Evolutionary conservation across 179 eudicot genomes (phyloP).

Genomic region (Carnegiea gigantea): DNA sequence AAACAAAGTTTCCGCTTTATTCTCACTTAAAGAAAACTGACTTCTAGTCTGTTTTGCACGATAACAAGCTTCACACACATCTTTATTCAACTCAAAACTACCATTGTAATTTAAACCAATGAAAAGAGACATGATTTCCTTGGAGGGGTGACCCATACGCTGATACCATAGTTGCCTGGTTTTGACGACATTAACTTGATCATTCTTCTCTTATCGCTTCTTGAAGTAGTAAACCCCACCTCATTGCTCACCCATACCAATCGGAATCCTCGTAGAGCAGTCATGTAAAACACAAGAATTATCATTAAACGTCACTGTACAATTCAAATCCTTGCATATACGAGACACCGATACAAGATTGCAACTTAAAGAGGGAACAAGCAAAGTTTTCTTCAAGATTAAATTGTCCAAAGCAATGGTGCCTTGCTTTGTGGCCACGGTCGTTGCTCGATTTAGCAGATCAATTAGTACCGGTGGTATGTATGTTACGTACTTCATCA

Average conservation of each 20-base stretch:
- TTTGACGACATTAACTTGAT: not conserved
- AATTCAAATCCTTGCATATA: not conserved
- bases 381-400: not conserved
- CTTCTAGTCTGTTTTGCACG: not conserved
- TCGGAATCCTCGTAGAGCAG: not conserved
- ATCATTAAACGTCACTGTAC: not conserved
- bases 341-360: not conserved
- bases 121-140: not conserved
- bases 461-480: not conserved
- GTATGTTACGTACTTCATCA: not conserved
- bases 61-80: not conserved
- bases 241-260: not conserved
- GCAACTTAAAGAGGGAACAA: not conserved
- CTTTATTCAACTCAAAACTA: not conserved
- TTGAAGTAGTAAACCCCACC: not conserved
- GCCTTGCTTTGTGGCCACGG: not conserved
- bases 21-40: not conserved
- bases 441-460: not conserved
- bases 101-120: not conserved
- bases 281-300: not conserved
- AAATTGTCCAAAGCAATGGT: not conserved
- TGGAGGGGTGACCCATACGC: not conserved
- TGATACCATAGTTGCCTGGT: not conserved
- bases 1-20: not conserved
- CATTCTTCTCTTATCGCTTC: no score